Evolutionary conservation across 768 basidiomycete species (phyloP).

Genomic region (Pisolithus tinctorius): DNA sequence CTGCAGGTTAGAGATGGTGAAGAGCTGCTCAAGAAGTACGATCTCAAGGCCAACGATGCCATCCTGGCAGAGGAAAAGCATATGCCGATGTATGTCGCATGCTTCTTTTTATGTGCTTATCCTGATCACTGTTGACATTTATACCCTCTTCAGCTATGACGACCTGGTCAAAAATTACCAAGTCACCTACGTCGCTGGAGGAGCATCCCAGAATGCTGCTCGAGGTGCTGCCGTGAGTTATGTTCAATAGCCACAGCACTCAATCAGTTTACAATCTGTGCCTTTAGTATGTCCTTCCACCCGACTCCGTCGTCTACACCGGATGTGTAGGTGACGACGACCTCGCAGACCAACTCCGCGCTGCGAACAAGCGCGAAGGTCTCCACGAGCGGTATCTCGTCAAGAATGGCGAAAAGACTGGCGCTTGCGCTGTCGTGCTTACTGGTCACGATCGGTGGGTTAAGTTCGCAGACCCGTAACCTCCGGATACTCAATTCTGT

Average conservation of each 20-base stretch:
- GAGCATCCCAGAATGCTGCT: slow-evolving; percentile 94
- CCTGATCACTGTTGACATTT: background rate
- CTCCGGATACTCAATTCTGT: background rate
- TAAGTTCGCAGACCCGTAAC: background rate
- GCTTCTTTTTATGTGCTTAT: background rate
- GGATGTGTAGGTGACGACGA: slow-evolving; percentile 92
- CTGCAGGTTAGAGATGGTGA: slow-evolving; percentile 90
- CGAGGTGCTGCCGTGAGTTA: slow-evolving; percentile 86
- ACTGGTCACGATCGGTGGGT: slow-evolving; percentile 85
- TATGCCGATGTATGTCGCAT: slow-evolving; percentile 59
- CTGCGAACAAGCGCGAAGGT: slow-evolving; percentile 89
- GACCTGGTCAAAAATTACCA: slow-evolving; percentile 72
- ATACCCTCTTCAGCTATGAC: slow-evolving; percentile 58
- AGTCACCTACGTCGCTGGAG: slow-evolving; percentile 91
- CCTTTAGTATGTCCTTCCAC: slow-evolving; percentile 80
- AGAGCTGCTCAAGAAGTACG: slow-evolving; percentile 81
- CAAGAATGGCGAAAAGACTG: slow-evolving; percentile 81
- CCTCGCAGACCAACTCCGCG: slow-evolving; percentile 83
- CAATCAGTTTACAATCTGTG: slow-evolving; percentile 5
- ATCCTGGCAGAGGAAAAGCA: slow-evolving; percentile 92
- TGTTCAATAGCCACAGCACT: slow-evolving; percentile 6
- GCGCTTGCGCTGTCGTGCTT: slow-evolving; percentile 93
- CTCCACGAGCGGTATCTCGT: slow-evolving; percentile 86
- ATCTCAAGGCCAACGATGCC: slow-evolving; percentile 89
- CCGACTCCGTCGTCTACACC: slow-evolving; percentile 83